Conservation (phyloP, 2,329 filamentous ascomycete species). For the Colletotrichum phormii region DNA sequence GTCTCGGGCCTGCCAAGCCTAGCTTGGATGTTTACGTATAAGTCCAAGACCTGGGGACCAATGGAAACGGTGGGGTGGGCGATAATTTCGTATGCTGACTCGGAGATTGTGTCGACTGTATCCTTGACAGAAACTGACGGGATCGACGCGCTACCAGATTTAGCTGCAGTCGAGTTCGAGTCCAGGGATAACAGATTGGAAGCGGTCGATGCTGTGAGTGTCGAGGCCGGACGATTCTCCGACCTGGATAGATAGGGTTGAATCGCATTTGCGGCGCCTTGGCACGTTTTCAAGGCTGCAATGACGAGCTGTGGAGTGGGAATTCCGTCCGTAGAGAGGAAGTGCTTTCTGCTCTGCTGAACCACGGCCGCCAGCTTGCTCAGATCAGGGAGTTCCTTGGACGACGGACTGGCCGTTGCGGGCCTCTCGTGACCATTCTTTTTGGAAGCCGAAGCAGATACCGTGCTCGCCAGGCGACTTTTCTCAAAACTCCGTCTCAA, state of each 20-base stretch:
- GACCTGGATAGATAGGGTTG: constrained; percentile 54
- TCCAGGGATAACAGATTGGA: constrained; percentile 50
- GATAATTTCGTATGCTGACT: constrained; percentile 76
- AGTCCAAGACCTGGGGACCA: constrained; percentile 75
- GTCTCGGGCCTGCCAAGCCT: constrained; percentile 79
- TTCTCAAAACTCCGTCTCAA: constrained; percentile 19
- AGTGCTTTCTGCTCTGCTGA: constrained; percentile 55
- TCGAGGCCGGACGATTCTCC: constrained; percentile 59
- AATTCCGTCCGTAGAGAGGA: constrained; percentile 57
- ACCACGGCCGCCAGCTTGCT: constrained; percentile 54
- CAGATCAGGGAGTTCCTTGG: constrained; percentile 49
- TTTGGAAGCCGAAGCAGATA: neutral
- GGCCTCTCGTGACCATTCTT: constrained; percentile 20
- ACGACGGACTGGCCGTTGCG: constrained; percentile 7
- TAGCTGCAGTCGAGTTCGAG: constrained; percentile 37
- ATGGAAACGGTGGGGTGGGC: constrained; percentile 84
- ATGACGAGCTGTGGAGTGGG: constrained; percentile 57
- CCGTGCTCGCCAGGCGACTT: constrained; percentile 24
- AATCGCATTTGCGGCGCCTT: constrained; percentile 56
- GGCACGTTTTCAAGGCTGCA: constrained; percentile 57
- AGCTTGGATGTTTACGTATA: constrained; percentile 83
- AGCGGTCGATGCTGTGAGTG: constrained; percentile 52
- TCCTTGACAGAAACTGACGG: constrained; percentile 48
- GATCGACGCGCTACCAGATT: constrained; percentile 31
- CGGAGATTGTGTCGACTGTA: constrained; percentile 64